Base-by-base conservation (phyloP, 2,329 filamentous ascomycete genomes). In the Tympanopsis confertula region DNA sequence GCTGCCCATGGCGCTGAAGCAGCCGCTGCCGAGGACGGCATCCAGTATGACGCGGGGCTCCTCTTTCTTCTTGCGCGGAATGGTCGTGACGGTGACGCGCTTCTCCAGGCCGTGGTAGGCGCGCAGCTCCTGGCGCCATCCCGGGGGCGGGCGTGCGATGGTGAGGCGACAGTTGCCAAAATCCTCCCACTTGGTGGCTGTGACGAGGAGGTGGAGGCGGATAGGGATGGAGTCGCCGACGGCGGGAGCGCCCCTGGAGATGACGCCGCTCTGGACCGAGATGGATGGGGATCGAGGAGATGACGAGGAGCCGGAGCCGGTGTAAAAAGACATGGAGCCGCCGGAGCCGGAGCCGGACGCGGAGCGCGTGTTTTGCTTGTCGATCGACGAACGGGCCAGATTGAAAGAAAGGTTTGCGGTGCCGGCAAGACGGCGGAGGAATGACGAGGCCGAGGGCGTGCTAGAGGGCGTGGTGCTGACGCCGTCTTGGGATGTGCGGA, bases 131-230 rank as follows among this genome's bases (percentile, higher is more conserved):
- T 72, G 74, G 30, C 64, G 64, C 55, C 70, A 72, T 5, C 73
- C 74, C 24, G 61, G 72, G 37, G 68, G 80, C n/a, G 86, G 83
- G 14, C 78, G 74, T 54, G 87, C 78, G 50, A 98, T 86, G 13
- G 83, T 86, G 42, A 98, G 64, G 26, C 78, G 70, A 42, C 87
- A 93, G 47, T 85, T 79, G 45, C 91, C 89, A 63, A 88, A 78
- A 54, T 96, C 88, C 43, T 86, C 79, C 91, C 91, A 98, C 54
- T 89, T 89, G 36, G 77, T 77, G 12, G 75, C 67, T 1, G 74
- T 67, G 42, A 87, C 81, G 36, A 89, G 78, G 36, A 85, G 68
- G 55, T 96, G 94, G 12, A 96, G 72, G 24, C 87, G 73, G 47
- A 95, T 85, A 48, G 88, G 88, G 37, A 89, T 77, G 50, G 91